phyloP scores from a whole-genome alignment of 352 stramenopile species.

The Phytopythium litorale region DNA sequence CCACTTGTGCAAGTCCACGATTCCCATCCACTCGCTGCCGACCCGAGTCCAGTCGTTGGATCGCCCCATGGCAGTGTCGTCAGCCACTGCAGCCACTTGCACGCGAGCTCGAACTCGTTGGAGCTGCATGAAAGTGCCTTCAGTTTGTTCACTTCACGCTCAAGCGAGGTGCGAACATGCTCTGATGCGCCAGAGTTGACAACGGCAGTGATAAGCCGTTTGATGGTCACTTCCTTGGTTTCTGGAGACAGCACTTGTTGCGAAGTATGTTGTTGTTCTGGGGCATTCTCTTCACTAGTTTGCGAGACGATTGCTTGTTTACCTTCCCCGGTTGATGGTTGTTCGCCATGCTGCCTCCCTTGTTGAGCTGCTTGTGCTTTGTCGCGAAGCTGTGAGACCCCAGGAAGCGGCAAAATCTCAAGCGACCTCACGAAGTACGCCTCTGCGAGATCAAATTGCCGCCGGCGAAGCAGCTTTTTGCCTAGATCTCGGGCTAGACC shows the following conservation, averaged over 20 bases:
- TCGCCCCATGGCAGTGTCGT: conserved; percentile 48
- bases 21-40: conserved; percentile 9
- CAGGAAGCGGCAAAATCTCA: conserved; percentile 47
- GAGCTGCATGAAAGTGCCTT: conserved; percentile 19
- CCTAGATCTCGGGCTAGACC: conserved; percentile 59
- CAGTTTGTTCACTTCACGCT: conserved; percentile 49
- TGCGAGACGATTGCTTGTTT: neutral
- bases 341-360: too few species aligned
- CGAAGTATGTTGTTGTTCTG: too few species aligned
- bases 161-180: conserved; percentile 25
- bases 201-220: conserved; percentile 21
- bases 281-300: neutral
- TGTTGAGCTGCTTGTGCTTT: conserved; percentile 11
- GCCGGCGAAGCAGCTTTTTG: conserved; percentile 47
- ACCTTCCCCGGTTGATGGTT: too few species aligned
- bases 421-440: conserved; percentile 64
- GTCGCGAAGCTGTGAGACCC: conserved; percentile 40
- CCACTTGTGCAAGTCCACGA: conserved; percentile 8
- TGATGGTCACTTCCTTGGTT: conserved; percentile 11
- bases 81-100: conserved; percentile 64
- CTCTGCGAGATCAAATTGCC: conserved; percentile 36
- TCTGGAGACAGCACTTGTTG: neutral
- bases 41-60: conserved; percentile 11
- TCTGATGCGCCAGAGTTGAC: conserved; percentile 14
- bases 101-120: conserved; percentile 24